A percentile compares a stretch with the other conserved stretches of the same genome.
Evolutionary conservation across 2,329 filamentous ascomycete species (phyloP).

Genomic region (Pezicula neosporulosa): DNA sequence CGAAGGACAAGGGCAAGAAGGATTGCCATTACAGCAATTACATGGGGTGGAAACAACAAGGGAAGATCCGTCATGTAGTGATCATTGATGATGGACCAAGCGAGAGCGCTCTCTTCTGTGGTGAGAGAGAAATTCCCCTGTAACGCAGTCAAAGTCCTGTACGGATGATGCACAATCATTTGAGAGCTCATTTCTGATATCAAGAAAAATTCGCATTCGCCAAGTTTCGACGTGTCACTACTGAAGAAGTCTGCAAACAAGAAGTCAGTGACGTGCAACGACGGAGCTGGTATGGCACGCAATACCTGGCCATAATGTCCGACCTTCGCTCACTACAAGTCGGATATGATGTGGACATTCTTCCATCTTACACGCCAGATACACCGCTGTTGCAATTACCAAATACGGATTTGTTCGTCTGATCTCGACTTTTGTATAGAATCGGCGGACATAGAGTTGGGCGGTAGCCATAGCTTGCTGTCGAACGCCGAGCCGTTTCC

Average conservation of each 20-base stretch:
- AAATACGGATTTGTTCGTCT: constrained; percentile 91
- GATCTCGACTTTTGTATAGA: constrained; percentile 88
- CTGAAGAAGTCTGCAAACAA: constrained; percentile 52
- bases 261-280: constrained; percentile 7
- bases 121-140: constrained; percentile 56
- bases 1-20: constrained; percentile 66
- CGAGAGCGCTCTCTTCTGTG: constrained; percentile 60
- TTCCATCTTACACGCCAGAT: constrained; percentile 97
- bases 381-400: constrained; percentile 87
- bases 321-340: constrained; percentile 81
- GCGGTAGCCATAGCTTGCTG: constrained; percentile 94
- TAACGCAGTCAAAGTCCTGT: constrained; percentile 63
- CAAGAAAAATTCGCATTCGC: constrained; percentile 72
- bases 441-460: constrained; percentile 90
- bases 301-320: constrained; percentile 74
- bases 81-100: constrained; percentile 71
- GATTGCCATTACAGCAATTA: constrained; percentile 67
- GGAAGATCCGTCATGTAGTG: constrained; percentile 70
- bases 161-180: constrained; percentile 71
- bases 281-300: constrained; percentile 11
- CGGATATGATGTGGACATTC: constrained; percentile 96
- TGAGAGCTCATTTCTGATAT: constrained; percentile 74
- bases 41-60: constrained; percentile 64
- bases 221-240: constrained; percentile 64
- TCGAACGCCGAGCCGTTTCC: constrained; percentile 76